Evolutionary conservation across 345 rosid species (phyloP).

Genomic region (Kernera saxatilis): DNA sequence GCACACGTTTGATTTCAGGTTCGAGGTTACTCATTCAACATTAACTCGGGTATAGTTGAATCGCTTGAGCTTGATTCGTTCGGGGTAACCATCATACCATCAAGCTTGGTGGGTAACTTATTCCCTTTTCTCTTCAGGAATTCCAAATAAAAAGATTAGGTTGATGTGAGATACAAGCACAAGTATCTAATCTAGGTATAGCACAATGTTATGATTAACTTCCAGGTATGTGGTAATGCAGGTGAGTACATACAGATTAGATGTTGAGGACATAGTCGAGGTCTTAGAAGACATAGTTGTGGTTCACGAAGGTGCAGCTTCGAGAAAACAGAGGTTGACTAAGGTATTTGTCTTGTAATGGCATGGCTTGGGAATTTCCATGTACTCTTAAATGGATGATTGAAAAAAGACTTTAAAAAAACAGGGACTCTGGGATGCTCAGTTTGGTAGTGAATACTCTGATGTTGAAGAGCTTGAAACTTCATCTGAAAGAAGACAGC

Average conservation of each 20-base stretch:
- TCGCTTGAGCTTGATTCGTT: slow-evolving; percentile 87
- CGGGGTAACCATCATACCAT: slow-evolving; percentile 80
- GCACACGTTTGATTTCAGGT: slow-evolving; percentile 39
- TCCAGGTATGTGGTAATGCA: slow-evolving; percentile 26
- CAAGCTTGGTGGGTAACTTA: slow-evolving; percentile 62
- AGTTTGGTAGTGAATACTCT: slow-evolving; percentile 39
- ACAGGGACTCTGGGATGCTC: slow-evolving; percentile 77
- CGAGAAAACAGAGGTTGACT: slow-evolving; percentile 67
- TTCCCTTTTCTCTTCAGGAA: neutral
- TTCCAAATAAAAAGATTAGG: neutral
- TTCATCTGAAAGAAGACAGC: slow-evolving; percentile 19
- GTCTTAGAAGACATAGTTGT: slow-evolving; percentile 63
- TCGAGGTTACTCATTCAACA: slow-evolving; percentile 76
- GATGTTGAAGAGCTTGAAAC: slow-evolving; percentile 37
- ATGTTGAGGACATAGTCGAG: slow-evolving; percentile 67
- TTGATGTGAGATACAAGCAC: slow-evolving; percentile 2
- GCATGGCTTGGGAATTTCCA: neutral
- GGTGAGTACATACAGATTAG: slow-evolving; percentile 83
- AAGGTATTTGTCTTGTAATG: slow-evolving; percentile 41
- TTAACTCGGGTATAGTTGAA: slow-evolving; percentile 68
- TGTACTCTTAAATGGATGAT: neutral
- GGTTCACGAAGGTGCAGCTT: slow-evolving; percentile 72
- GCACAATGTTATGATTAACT: neutral
- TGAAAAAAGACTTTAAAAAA: neutral
- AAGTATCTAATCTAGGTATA: neutral